Evolutionary conservation across 345 rosid genomes (phyloP).

Genomic region (Nasturtium officinale): DNA sequence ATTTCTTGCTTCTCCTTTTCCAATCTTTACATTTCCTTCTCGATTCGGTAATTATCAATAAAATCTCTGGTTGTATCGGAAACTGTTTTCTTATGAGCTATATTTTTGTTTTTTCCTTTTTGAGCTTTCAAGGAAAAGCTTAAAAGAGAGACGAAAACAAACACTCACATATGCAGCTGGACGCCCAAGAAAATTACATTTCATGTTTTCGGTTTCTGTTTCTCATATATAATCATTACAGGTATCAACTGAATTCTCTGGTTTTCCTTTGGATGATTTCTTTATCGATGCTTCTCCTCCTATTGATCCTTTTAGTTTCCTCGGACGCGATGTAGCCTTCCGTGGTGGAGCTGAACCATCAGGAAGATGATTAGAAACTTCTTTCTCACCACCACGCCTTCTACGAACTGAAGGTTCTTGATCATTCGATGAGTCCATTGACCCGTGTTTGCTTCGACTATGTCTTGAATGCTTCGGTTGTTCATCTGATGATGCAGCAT

Average conservation of each 20-base stretch:
- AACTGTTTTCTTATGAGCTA: conserved; percentile 8
- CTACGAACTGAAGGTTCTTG: conserved; percentile 40
- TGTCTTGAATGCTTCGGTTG: conserved; percentile 32
- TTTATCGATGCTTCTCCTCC: conserved; percentile 41
- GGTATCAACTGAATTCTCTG: conserved; percentile 37
- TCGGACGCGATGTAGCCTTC: conserved; percentile 35
- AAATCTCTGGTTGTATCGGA: conserved; percentile 22
- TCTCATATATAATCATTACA: conserved; percentile 38
- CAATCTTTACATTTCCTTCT: conserved; percentile 19
- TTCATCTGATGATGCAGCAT: conserved; percentile 33
- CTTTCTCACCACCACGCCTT: conserved; percentile 32
- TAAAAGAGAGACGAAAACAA: conserved; percentile 17
- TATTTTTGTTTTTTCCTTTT: conserved; percentile 3
- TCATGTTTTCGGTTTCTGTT: conserved; percentile 6
- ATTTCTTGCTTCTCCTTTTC: conserved; percentile 26
- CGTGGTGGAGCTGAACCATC: conserved; percentile 44
- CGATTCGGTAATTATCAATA: conserved; percentile 20
- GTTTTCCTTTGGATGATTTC: conserved; percentile 36
- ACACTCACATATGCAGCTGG: conserved; percentile 18
- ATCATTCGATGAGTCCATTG: conserved; percentile 33
- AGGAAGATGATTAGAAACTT: conserved; percentile 16
- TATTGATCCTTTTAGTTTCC: conserved; percentile 41
- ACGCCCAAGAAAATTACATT: conserved; percentile 19
- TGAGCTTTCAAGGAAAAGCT: not conserved
- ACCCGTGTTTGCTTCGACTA: conserved; percentile 34